These are phyloP conservation scores for Phaeodactylum tricornutum DNA, from an alignment of 108 stramenopile genomes.

Conservation along the genomic window DNA sequence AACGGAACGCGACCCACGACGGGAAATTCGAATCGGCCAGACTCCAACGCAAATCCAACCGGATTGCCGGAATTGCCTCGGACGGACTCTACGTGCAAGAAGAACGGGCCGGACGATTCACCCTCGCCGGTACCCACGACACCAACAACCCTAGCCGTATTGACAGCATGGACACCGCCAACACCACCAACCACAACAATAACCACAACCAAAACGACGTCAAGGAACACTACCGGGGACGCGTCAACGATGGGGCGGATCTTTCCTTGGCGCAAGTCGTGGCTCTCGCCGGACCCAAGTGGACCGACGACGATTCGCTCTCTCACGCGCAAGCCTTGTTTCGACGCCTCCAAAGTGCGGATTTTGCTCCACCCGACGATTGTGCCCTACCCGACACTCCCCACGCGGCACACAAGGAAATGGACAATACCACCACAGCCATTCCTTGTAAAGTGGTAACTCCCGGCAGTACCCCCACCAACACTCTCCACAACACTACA, in stretches of 20 bases:
- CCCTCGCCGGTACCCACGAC: neutral
- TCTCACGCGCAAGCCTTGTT: constrained; percentile 13
- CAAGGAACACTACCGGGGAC: constrained; percentile 25
- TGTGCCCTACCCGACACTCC: too few relatives aligned
- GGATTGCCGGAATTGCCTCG: constrained; percentile 28
- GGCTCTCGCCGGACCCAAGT: constrained; percentile 35
- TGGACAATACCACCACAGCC: constrained; percentile 1
- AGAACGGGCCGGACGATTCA: constrained; percentile 24
- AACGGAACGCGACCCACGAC: neutral
- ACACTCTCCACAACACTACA: too few relatives aligned
- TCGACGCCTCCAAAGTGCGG: too few relatives aligned
- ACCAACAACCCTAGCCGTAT: neutral
- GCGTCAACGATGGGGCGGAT: constrained; percentile 69
- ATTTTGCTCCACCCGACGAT: too few relatives aligned
- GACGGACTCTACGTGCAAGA: constrained; percentile 31
- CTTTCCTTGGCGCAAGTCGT: constrained; percentile 43
- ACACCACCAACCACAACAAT: neutral
- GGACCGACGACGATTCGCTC: constrained; percentile 36
- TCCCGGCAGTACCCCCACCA: constrained; percentile 12
- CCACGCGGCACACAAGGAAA: neutral
- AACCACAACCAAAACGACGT: neutral
- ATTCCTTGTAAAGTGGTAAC: neutral
- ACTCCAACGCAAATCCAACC: constrained; percentile 36
- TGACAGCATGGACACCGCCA: neutral
- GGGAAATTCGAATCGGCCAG: constrained; percentile 5